Evolutionary conservation across 176 grass and related monocot species (phyloP).

Genomic region (Aegilops tauschii): DNA sequence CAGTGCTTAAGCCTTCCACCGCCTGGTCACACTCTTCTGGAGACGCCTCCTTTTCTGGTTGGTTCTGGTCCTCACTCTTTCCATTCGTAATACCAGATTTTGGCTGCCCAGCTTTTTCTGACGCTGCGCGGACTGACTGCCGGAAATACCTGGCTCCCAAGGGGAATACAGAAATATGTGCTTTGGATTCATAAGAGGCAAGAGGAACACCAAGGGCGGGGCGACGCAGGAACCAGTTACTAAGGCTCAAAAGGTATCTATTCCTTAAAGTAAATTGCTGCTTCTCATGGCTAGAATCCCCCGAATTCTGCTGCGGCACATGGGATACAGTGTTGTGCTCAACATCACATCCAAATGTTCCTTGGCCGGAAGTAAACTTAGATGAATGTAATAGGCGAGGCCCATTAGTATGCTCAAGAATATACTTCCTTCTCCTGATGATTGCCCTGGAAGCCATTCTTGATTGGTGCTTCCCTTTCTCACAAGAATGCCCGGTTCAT

Average conservation of each 20-base stretch:
- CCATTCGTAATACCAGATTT: constrained; percentile 26
- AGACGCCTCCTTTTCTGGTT: constrained; percentile 65
- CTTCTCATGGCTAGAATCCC: constrained; percentile 24
- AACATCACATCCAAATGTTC: constrained; percentile 35
- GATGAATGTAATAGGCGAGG: constrained; percentile 38
- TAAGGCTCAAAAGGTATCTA: not conserved
- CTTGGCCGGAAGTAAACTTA: constrained; percentile 44
- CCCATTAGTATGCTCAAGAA: constrained; percentile 38
- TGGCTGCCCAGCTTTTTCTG: constrained; percentile 40
- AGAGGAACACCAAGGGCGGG: constrained; percentile 30
- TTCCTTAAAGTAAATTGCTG: constrained; percentile 23
- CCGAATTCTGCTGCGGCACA: constrained; percentile 22
- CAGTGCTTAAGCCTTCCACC: constrained; percentile 78
- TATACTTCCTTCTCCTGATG: constrained; percentile 53
- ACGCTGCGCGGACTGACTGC: constrained; percentile 37
- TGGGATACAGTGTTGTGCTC: constrained; percentile 24
- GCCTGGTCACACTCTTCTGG: constrained; percentile 94
- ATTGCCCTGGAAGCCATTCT: constrained; percentile 81
- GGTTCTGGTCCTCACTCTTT: constrained; percentile 51
- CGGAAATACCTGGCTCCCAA: constrained; percentile 57
- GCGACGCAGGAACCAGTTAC: constrained; percentile 24
- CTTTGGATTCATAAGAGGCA: constrained; percentile 26
- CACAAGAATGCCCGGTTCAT: constrained; percentile 43
- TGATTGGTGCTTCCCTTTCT: constrained; percentile 46
- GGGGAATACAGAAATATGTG: constrained; percentile 40